Base-by-base conservation (phyloP, 2,329 filamentous ascomycete genomes). In the Colletotrichum tropicicola region DNA sequence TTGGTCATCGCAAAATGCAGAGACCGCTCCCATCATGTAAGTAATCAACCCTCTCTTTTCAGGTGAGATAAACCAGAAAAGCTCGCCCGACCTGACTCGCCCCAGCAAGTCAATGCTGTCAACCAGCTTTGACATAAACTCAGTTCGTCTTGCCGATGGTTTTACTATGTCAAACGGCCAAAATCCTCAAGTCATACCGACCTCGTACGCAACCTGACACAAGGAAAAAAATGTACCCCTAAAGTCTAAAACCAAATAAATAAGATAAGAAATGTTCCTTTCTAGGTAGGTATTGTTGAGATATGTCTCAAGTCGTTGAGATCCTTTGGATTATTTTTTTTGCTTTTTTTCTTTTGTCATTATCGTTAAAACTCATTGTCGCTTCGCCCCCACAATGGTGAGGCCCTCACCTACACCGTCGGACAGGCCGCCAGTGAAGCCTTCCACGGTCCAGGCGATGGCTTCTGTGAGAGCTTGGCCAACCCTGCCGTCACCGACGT, bases 371-470 rank as follows among this genome's bases (percentile, higher is more conserved):
- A 21, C n/a, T 55, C 39, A 55, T 66, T 66, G 59, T 47, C 63
- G 45, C 28, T 64, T 66, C 21, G 59, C 58, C 7, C 58, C 58
- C 15, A 66, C 63, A 15, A 64, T 52, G 15, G 51, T 63, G 23
- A 77, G 66, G 8, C 75, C 75, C 63, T 77, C 75, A 17, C 79
- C 77, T 82, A 85, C 79, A 6, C 91, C 89, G 69, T 92, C 89
- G 70, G 88, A 87, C 43, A 93, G 79, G 0, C 91, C 91, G 13
- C 88, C 89, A 2, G 87, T 83, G 53, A 93, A 78, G 19, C 88
- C 86, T 67, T 89, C 83, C 1, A 91, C 75, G 70, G 88, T 84
- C 87, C 90, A 93, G 3, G 84, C 73, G 3, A 84, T 82, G 9
- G 86, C 72, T 30, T 87, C 85, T 17, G 84, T 81, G 21, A 92